Base-by-base conservation (phyloP, 1,284 basidiomycete species). In the Leccinum pachyderme region DNA sequence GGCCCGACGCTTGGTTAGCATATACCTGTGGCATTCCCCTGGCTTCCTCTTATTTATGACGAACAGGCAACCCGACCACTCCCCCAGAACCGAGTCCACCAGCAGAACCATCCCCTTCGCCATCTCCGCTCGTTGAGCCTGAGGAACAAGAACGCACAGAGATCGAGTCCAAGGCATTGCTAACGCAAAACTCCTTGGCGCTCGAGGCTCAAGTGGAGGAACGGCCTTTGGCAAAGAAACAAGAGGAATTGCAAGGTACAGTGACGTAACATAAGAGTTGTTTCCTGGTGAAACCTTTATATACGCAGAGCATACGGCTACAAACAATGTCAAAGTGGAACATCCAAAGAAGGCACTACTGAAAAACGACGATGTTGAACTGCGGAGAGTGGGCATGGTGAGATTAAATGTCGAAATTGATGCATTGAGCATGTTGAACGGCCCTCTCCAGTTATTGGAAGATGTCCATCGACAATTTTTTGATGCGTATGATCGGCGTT, bases 281-380 rank as follows among this genome's bases (percentile, higher is more conserved):
- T 6, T 31, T 22, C n/a, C 8, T 3, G 28, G 6, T 57, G 27
- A 67, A 44, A 52, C 31, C 5, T 46, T 41, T 28, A 32, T 49
- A 57, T 66, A 59, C 37, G 44, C 54, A 4, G 66, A 57, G 37
- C 55, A 50, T 18, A 47, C 55, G 28, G 44, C 59, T 11, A 52
- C 50, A 8, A 55, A 57, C 24, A 57, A 58, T 8, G 32, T 54
- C 11, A 61, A 67, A 51, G 61, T 70, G 25, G 78, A 80, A 55
- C 81, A 79, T 33, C 71, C 72, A 18, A 80, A 80, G 49, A 91
- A 88, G 63, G 89, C 93, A 0, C 72, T 98, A 28, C 75, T 98
- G 51, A 93, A 89, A 69, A 91, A 95, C 57, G 83, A 95, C 60
- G 96, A 99, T 70, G 68, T 70, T n/a, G 96, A 99, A 73, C 79